A percentile compares a stretch with the other conserved stretches of the same genome.
Evolutionary conservation across 2,329 filamentous ascomycete genomes (phyloP).

Genomic region (Arachnopeziza araneosa): DNA sequence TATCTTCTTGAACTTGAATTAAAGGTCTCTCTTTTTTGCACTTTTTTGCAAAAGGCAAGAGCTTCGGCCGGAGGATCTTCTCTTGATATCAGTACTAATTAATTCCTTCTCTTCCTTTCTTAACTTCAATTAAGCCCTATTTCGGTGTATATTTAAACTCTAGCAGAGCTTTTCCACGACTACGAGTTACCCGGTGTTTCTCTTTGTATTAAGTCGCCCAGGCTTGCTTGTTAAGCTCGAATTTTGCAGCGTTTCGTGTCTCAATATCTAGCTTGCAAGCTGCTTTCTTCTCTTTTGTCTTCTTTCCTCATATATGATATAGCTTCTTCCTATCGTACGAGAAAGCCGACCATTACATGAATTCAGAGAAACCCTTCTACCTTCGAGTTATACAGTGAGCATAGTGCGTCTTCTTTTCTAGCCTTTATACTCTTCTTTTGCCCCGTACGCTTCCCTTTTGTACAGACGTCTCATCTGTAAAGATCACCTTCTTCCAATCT

Average conservation of each 20-base stretch:
- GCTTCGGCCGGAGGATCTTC: background rate
- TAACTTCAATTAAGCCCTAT: background rate
- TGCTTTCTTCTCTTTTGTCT: background rate
- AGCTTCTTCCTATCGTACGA: conserved; percentile 1
- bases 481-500: background rate
- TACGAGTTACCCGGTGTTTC: too few species aligned
- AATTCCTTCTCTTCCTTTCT: background rate
- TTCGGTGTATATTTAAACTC: background rate
- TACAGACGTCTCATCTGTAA: background rate
- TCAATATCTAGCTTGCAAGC: background rate
- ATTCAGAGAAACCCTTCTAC: conserved; percentile 5
- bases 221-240: background rate
- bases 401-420: background rate
- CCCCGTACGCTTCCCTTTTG: background rate
- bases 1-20: conserved; percentile 4
- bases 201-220: background rate
- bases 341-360: conserved; percentile 4
- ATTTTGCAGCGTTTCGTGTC: background rate
- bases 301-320: conserved; percentile 2
- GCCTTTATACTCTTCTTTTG: background rate
- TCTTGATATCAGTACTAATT: conserved; percentile 5
- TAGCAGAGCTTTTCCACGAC: too few species aligned
- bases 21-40: background rate
- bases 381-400: background rate
- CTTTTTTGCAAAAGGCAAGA: conserved; percentile 1